Percentiles rank a stretch among this genome's conserved stretches.
Conservation (phyloP, 129 eudicot species). For the Sambucus nigra region DNA sequence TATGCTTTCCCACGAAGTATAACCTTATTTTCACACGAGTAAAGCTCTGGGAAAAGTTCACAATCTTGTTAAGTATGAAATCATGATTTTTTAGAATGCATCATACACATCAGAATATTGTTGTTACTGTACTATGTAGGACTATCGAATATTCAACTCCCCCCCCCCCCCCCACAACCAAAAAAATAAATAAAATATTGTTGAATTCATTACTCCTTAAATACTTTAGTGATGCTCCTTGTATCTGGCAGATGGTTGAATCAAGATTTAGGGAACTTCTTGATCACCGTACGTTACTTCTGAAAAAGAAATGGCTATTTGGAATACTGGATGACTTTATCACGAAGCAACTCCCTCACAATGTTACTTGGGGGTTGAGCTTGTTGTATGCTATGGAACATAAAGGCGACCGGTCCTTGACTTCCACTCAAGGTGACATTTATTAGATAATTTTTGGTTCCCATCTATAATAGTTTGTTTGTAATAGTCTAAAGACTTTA, state of each 20-base stretch:
- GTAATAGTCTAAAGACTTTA: background rate
- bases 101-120: no score
- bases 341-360: conserved; percentile 95
- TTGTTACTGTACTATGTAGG: no score
- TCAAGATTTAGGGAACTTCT: conserved; percentile 77
- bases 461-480: background rate
- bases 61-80: no score
- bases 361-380: conserved; percentile 98
- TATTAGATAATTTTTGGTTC: background rate
- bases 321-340: conserved; percentile 89
- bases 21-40: no score
- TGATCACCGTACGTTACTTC: conserved; percentile 54
- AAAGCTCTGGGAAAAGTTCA: no score
- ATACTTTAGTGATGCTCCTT: conserved; percentile 5
- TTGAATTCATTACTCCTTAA: background rate
- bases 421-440: conserved; percentile 82
- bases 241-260: conserved; percentile 79
- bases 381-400: conserved; percentile 95
- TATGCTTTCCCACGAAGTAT: no score
- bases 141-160: no score
- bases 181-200: background rate
- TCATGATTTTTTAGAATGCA: no score
- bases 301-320: conserved; percentile 84
- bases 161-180: background rate
- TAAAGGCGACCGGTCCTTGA: conserved; percentile 83